Evolutionary conservation across 768 basidiomycete species (phyloP), one percentile per base, ranked within the genome.

Genomic region (Paxillus ammoniavirescens): DNA sequence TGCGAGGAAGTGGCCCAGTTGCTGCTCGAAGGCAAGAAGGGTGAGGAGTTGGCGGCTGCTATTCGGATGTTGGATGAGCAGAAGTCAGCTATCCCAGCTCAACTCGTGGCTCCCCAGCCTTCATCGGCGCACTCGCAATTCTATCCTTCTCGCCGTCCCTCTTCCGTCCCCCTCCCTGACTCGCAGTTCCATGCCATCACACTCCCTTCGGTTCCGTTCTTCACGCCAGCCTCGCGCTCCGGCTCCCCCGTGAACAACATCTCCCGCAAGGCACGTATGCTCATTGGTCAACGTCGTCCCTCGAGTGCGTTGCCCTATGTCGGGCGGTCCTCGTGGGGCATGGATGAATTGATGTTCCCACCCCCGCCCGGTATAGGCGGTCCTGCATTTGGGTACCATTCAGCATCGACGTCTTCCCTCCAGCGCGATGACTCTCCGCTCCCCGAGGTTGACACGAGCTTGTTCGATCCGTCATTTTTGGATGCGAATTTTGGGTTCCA

Each of bases 11-110:
- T 88, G 13, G 84, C 86, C 0, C 77, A 79, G 54, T 68, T 88
- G 7, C 72, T 88, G 0, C 75, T 89, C 2, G 80, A 82, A 42
- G 87, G 87, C 3, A 87, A 82, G 69, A 87, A 86, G 65, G 86
- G 86, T 37, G 82, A 84, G 28, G 79, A 85, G 58, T 80, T 88
- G 31, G 83, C 83, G 0, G 77, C 74, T 44, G 85, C 84, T 1
- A 77, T 87, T 14, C 75, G 80, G n/a, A 65, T 67, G 54, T 72
- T 85, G 10, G 85, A 87, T 42, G 58, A 63, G 43, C 49, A 44
- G 0, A 63, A 59, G 42, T 9, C 41, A 8, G 37, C 33, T 0
- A 0, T 4, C 8, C 54, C 40, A 31, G 42, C 8, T 43, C 47
- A 2, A 9, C 8, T 31, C 5, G 10, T 31, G 7, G 31, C 35